phyloP scores from a whole-genome alignment of 1,284 basidiomycete species.

The Anthracocystis setariae region DNA sequence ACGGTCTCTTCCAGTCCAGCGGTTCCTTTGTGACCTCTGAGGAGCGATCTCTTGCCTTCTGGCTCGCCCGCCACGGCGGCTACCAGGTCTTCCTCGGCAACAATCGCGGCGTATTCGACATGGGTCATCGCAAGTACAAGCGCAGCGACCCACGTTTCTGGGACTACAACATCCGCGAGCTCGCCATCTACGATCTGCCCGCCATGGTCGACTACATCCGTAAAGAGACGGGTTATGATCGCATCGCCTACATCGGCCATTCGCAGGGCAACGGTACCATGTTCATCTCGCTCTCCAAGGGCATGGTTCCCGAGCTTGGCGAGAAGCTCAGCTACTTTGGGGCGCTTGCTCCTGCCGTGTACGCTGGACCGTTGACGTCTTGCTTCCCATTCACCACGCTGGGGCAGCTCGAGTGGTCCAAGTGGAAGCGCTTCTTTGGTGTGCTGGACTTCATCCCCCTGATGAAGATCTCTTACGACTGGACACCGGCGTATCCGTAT shows the following conservation, averaged over 20 bases:
- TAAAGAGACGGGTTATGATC: slow-evolving; percentile 73
- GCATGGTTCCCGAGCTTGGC: slow-evolving; percentile 74
- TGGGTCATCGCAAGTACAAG: slow-evolving; percentile 72
- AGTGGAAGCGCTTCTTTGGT: slow-evolving; percentile 74
- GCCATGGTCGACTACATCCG: slow-evolving; percentile 74
- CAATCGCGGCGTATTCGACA: slow-evolving; percentile 74
- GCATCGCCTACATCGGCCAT: slow-evolving; percentile 72
- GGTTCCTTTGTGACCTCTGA: slow-evolving; percentile 75
- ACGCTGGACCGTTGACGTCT: slow-evolving; percentile 73
- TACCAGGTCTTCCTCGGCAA: slow-evolving; percentile 76
- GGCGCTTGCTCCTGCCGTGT: slow-evolving; percentile 75
- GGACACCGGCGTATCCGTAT: slow-evolving; percentile 71
- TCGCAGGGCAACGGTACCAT: slow-evolving; percentile 73
- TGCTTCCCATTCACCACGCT: slow-evolving; percentile 72
- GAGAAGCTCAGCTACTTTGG: slow-evolving; percentile 73
- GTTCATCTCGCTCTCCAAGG: slow-evolving; percentile 68
- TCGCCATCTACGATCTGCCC: slow-evolving; percentile 75
- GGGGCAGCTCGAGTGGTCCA: slow-evolving; percentile 70
- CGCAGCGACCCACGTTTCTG: slow-evolving; percentile 74
- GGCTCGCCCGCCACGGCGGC: slow-evolving; percentile 72
- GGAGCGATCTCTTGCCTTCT: slow-evolving; percentile 74
- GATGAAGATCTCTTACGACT: slow-evolving; percentile 74
- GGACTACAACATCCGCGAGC: slow-evolving; percentile 75
- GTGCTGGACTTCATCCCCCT: slow-evolving; percentile 75
- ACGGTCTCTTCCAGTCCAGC: slow-evolving; percentile 75